phyloP scores from a whole-genome alignment of 139 green algal genomes.

The Zygnema circumcarinatum region DNA sequence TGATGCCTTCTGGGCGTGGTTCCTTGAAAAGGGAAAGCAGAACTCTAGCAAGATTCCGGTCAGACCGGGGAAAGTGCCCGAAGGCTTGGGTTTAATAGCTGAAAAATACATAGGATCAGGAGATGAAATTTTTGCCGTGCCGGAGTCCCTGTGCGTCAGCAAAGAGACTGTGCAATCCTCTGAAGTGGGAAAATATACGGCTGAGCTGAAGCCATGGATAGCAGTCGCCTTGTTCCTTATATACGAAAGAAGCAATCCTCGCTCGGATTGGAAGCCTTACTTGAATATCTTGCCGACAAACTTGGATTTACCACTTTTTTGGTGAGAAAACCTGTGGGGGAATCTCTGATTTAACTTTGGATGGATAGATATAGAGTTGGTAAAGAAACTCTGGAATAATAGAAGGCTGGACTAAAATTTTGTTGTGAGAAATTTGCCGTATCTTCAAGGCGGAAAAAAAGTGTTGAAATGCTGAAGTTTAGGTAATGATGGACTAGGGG shows the following conservation, averaged over 20 bases:
- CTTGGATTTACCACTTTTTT: conserved; percentile 54
- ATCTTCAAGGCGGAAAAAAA: no score
- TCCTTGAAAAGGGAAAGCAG: conserved; percentile 12
- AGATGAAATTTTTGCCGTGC: conserved; percentile 38
- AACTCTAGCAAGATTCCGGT: conserved; percentile 22
- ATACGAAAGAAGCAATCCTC: conserved; percentile 12
- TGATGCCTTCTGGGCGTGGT: conserved; percentile 21
- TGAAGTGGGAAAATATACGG: neutral
- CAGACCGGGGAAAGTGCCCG: conserved; percentile 21
- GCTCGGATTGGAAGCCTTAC: conserved; percentile 45
- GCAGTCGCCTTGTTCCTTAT: conserved; percentile 49
- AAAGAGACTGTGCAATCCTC: conserved; percentile 12
- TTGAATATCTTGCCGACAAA: conserved; percentile 42
- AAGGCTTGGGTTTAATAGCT: conserved; percentile 45
- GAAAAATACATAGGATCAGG: neutral
- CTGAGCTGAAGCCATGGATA: conserved; percentile 52
- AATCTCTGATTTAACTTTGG: neutral
- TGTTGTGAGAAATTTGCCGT: neutral
- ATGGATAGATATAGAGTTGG: neutral
- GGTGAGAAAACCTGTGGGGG: conserved; percentile 10
- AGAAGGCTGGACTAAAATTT: neutral
- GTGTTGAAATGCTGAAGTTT: no score
- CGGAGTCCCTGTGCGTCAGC: conserved; percentile 32
- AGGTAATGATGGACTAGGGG: no score
- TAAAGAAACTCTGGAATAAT: neutral